A percentile compares a stretch with the other conserved stretches of the same genome.
Conservation (phyloP, 2,329 filamentous ascomycete genomes). For the Fusarium phyllophilum region DNA sequence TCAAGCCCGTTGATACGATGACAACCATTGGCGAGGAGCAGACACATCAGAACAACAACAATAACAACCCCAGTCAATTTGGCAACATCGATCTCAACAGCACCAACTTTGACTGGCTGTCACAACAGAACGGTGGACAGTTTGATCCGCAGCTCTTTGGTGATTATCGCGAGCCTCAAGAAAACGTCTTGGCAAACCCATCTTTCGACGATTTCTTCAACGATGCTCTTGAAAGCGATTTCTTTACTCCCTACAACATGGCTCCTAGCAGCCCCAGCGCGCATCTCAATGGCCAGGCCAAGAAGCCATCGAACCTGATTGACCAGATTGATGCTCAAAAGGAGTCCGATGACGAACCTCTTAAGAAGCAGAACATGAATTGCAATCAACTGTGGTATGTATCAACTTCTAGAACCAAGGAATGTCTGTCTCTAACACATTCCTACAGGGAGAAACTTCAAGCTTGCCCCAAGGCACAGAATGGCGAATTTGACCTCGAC, state of each 20-base stretch:
- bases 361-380: slow-evolving; percentile 71
- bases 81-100: slow-evolving; percentile 55
- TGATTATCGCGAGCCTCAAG: slow-evolving; percentile 90
- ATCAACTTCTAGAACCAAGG: neutral
- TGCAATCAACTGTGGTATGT: slow-evolving; percentile 95
- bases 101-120: slow-evolving; percentile 76
- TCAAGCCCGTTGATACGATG: slow-evolving; percentile 70
- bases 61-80: slow-evolving; percentile 50
- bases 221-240: slow-evolving; percentile 85
- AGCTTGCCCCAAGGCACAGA: slow-evolving; percentile 85
- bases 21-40: slow-evolving; percentile 75
- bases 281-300: slow-evolving; percentile 47
- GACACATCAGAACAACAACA: slow-evolving; percentile 51
- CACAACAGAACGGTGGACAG: slow-evolving; percentile 82
- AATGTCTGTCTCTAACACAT: slow-evolving; percentile 52
- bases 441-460: slow-evolving; percentile 84
- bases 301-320: slow-evolving; percentile 72
- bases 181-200: slow-evolving; percentile 75
- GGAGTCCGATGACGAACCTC: slow-evolving; percentile 73
- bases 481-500: slow-evolving; percentile 93
- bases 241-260: slow-evolving; percentile 83
- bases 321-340: slow-evolving; percentile 81
- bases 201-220: slow-evolving; percentile 79
- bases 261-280: slow-evolving; percentile 58
- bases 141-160: slow-evolving; percentile 94